These are phyloP conservation scores for Cadophora malorum DNA, from an alignment of 2,329 filamentous ascomycete genomes.

Conservation along the genomic window DNA sequence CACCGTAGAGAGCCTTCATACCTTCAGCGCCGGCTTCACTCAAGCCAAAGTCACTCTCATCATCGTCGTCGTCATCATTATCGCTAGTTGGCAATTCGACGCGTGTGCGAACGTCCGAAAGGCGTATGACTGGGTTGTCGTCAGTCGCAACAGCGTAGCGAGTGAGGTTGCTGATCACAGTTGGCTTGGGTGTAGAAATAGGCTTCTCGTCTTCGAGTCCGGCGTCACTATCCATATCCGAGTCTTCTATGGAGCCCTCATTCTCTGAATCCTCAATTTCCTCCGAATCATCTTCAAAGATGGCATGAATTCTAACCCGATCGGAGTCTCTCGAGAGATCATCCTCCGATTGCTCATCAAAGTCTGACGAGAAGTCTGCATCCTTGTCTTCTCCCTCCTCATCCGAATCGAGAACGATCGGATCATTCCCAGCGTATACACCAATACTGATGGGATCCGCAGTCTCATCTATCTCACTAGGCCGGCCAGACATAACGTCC, in stretches of 20 bases:
- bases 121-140: constrained; percentile 19
- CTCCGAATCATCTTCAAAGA: constrained; percentile 21
- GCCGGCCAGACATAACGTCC: constrained; percentile 22
- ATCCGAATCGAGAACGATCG: constrained; percentile 31
- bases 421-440: constrained; percentile 24
- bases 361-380: constrained; percentile 21
- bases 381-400: constrained; percentile 27
- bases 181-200: background rate
- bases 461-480: constrained; percentile 24
- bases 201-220: constrained; percentile 21
- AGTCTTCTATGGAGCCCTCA: constrained; percentile 18
- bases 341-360: constrained; percentile 26
- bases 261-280: constrained; percentile 18
- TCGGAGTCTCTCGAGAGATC: constrained; percentile 19
- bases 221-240: constrained; percentile 21
- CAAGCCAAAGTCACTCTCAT: constrained; percentile 39
- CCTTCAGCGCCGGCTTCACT: constrained; percentile 38
- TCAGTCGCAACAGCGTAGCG: constrained; percentile 21
- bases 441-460: constrained; percentile 22
- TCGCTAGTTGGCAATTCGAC: constrained; percentile 17
- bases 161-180: constrained; percentile 10
- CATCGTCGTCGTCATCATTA: constrained; percentile 26
- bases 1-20: constrained; percentile 35
- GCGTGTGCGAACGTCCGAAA: constrained; percentile 24
- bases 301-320: constrained; percentile 1